Evolutionary conservation across 441 rosid species (phyloP).

Genomic region (Kokia cookei): DNA sequence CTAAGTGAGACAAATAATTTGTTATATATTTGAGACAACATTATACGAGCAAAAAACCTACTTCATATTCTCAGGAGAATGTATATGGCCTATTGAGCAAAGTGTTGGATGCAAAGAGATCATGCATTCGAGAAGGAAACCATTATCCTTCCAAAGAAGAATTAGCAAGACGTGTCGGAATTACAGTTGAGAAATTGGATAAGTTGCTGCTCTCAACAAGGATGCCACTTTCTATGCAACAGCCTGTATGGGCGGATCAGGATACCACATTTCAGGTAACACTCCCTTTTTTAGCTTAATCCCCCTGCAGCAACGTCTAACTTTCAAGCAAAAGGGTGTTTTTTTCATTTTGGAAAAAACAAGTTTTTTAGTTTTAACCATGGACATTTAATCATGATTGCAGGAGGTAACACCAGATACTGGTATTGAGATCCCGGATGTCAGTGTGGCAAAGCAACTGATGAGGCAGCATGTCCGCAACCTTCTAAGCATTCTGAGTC

Average conservation of each 20-base stretch:
- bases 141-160: conserved; percentile 53
- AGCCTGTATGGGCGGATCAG: conserved; percentile 71
- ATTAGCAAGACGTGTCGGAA: conserved; percentile 62
- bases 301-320: not conserved
- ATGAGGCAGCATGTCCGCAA: conserved; percentile 66
- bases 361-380: not conserved
- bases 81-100: conserved; percentile 51
- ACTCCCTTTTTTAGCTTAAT: not conserved
- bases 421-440: conserved; percentile 51
- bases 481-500: conserved; percentile 51
- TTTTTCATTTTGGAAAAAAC: not conserved
- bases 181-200: conserved; percentile 53
- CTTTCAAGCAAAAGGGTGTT: not conserved
- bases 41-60: conserved; percentile 12
- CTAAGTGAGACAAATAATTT: not conserved
- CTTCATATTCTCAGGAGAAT: conserved; percentile 50
- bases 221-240: conserved; percentile 66
- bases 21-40: not conserved
- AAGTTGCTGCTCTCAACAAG: conserved; percentile 44
- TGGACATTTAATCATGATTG: not conserved
- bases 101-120: conserved; percentile 34
- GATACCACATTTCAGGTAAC: conserved; percentile 70
- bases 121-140: conserved; percentile 52
- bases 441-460: conserved; percentile 49
- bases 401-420: conserved; percentile 81